Percentiles rank a stretch among this genome's conserved stretches.
phyloP scores from a whole-genome alignment of 1,284 basidiomycete species.

The Peniophora sp. region DNA sequence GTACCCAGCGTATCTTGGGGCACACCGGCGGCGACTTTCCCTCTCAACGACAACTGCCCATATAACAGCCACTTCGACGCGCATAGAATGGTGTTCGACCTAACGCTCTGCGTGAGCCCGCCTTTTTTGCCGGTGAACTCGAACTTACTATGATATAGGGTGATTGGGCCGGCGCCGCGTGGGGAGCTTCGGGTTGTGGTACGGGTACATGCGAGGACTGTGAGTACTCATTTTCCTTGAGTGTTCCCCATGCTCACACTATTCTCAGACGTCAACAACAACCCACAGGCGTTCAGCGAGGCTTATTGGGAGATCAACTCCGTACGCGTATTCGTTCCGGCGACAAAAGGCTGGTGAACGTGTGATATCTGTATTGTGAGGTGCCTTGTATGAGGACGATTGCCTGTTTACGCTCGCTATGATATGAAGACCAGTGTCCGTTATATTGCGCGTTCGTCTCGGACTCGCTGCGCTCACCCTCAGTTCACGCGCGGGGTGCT shows the following conservation, averaged over 20 bases:
- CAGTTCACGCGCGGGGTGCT: too few relatives aligned
- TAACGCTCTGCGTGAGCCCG: slow-evolving; percentile 43
- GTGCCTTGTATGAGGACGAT: too few relatives aligned
- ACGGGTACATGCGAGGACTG: slow-evolving; percentile 29
- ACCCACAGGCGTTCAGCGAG: slow-evolving; percentile 43
- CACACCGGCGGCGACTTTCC: slow-evolving; percentile 42
- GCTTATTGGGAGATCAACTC: slow-evolving; percentile 62
- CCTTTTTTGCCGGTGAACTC: too few relatives aligned
- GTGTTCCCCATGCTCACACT: background rate
- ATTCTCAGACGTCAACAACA: slow-evolving; percentile 41
- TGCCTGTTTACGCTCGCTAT: too few relatives aligned
- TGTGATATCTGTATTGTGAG: too few relatives aligned
- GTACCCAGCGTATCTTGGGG: slow-evolving; percentile 33
- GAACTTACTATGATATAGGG: slow-evolving; percentile 24
- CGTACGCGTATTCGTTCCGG: slow-evolving; percentile 44
- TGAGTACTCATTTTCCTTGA: slow-evolving; percentile 21
- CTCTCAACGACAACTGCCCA: slow-evolving; percentile 30
- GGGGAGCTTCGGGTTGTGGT: slow-evolving; percentile 31
- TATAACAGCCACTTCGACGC: slow-evolving; percentile 36
- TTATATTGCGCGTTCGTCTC: too few relatives aligned
- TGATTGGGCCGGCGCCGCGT: slow-evolving; percentile 40
- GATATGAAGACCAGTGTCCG: too few relatives aligned
- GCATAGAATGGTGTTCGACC: slow-evolving; percentile 44
- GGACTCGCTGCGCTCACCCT: too few relatives aligned
- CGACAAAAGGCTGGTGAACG: too few relatives aligned